Evolutionary conservation across 2,329 filamentous ascomycete species (phyloP), one percentile per base, ranked within the genome.

Genomic region (Clonostachys chloroleuca): DNA sequence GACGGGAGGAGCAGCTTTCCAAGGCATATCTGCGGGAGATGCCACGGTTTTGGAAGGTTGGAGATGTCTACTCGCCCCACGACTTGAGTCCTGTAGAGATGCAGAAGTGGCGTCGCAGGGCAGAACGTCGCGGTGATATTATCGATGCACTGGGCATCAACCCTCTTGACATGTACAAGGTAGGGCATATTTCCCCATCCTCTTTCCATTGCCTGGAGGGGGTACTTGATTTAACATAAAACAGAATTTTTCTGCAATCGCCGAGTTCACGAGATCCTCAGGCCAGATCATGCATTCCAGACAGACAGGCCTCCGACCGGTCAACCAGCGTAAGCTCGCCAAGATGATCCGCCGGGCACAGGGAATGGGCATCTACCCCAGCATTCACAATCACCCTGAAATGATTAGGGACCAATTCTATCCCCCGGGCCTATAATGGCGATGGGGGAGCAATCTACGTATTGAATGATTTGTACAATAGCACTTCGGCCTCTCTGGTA

Each of bases 191-290:
- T 37, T n/a, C 12, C 12, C 16, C 13, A 14, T 12, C 34, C 7
- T 20, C 6, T 13, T 14, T 37, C n/a, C 36, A n/a, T 16, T 12
- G 10, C 12, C 17, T 12, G 16, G 33, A 18, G 5, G 34, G 34
- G 8, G 40, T 14, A n/a, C 14, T 6, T 16, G 9, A 35, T 16
- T 16, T 34, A 9, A 39, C 39, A 33, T 42, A 10, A 39, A 7
- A n/a, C 59, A 96, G 91, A 99, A 99, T 70, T 95, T 95, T 65
- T 83, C 88, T 36, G 81, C 99, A 51, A 87, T 97, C 68, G 87
- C 87, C 34, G 91, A 96, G 65, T 96, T 87, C 65, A 87, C 94
- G 60, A 90, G 88, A 1, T 70, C 84, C 12, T 88, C 89, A 71
- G 94, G 92, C 44, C 83, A 91, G 50, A 96, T 99, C 65, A 87